Evolutionary conservation across 2,329 filamentous ascomycete species (phyloP).

Genomic region (Tolypocladium pustulatum): DNA sequence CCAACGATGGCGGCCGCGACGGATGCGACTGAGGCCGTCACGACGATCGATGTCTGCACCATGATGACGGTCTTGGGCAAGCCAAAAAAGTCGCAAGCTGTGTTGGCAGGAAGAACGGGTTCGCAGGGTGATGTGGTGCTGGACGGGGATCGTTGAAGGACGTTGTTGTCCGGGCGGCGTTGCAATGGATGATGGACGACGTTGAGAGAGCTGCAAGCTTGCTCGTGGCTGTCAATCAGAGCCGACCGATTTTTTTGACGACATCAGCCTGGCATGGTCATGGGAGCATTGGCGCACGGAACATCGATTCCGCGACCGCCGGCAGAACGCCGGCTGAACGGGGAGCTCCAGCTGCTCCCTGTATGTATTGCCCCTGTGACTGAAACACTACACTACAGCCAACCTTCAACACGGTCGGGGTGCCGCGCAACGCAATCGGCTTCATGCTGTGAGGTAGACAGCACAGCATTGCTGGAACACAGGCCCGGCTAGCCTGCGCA

Average conservation of each 20-base stretch:
- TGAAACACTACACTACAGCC: not conserved
- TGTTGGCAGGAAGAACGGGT: not conserved
- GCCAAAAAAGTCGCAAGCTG: conserved; percentile 4
- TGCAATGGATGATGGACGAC: not conserved
- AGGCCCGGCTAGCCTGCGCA: not conserved
- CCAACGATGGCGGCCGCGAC: conserved; percentile 49
- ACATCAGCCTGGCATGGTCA: conserved; percentile 2
- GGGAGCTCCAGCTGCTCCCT: not conserved
- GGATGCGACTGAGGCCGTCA: conserved; percentile 52
- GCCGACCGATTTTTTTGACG: conserved; percentile 7
- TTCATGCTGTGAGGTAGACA: not conserved
- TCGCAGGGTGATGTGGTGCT: conserved; percentile 1
- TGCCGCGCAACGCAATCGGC: not conserved
- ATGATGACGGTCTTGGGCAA: conserved; percentile 16
- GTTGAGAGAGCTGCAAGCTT: not conserved
- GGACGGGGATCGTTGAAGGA: not conserved
- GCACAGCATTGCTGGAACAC: not conserved
- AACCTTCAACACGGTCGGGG: not conserved
- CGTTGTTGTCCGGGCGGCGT: not conserved
- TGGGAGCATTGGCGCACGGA: conserved; percentile 1
- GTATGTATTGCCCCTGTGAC: not conserved
- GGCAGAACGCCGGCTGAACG: conserved; percentile 12
- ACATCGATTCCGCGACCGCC: conserved; percentile 8
- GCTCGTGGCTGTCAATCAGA: conserved; percentile 1
- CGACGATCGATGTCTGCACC: conserved; percentile 43